Evolutionary conservation across 2,329 filamentous ascomycete genomes (phyloP).

Genomic region (Drechslerella stenobrocha): DNA sequence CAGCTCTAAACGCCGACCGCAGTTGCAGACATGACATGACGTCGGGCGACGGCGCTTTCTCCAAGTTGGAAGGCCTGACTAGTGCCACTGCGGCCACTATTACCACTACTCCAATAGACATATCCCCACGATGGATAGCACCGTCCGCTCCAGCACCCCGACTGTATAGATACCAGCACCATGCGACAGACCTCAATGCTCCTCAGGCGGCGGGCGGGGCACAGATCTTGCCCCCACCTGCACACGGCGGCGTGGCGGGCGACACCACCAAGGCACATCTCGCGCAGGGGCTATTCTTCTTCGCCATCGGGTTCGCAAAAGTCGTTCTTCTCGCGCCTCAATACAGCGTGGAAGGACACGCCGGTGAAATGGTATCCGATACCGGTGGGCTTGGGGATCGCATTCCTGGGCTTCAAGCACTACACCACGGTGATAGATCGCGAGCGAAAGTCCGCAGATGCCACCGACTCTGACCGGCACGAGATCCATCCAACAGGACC

Average conservation of each 20-base stretch:
- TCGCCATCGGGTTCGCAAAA: constrained; percentile 14
- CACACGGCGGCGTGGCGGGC: constrained; percentile 4
- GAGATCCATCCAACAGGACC: constrained; percentile 78
- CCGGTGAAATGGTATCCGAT: constrained; percentile 88
- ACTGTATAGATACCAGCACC: constrained; percentile 21
- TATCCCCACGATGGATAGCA: constrained; percentile 17
- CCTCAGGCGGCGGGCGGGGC: constrained; percentile 8
- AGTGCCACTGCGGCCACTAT: too few species aligned
- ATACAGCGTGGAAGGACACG: constrained; percentile 62
- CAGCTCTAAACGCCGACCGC: background rate
- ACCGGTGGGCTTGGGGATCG: constrained; percentile 81
- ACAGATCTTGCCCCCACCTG: constrained; percentile 18
- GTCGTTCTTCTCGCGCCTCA: constrained; percentile 27
- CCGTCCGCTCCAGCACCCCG: background rate
- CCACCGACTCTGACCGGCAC: constrained; percentile 59
- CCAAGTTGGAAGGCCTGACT: background rate
- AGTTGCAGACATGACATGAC: background rate
- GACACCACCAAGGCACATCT: background rate
- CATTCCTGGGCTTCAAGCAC: constrained; percentile 78
- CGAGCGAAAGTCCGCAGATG: constrained; percentile 60
- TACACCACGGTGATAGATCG: constrained; percentile 73
- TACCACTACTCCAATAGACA: background rate
- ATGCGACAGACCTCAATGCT: constrained; percentile 34
- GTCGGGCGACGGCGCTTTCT: background rate
- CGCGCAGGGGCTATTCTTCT: background rate